Evolutionary conservation across 2,329 filamentous ascomycete genomes (phyloP).

Genomic region (Magnaporthiopsis rhizophila): DNA sequence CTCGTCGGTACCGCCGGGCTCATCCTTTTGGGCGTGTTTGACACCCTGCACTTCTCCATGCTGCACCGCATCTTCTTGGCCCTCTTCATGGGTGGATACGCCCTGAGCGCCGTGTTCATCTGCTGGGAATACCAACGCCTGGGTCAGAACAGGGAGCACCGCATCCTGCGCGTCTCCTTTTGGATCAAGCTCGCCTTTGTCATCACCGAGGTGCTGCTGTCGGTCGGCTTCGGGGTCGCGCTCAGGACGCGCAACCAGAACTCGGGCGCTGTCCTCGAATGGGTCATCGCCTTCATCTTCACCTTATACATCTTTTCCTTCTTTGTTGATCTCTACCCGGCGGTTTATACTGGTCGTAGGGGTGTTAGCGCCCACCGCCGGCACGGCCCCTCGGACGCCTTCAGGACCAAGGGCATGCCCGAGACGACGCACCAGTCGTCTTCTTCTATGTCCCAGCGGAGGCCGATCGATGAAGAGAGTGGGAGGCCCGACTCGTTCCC

Average conservation of each 20-base stretch:
- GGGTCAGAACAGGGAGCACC: conserved; percentile 68
- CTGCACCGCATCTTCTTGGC: conserved; percentile 71
- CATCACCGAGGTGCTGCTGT: conserved; percentile 66
- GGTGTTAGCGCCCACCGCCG: background rate
- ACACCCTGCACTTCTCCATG: conserved; percentile 59
- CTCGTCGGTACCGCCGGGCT: conserved; percentile 70
- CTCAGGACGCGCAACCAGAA: conserved; percentile 46
- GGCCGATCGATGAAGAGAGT: background rate
- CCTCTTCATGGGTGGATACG: conserved; percentile 80
- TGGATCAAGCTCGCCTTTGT: conserved; percentile 84
- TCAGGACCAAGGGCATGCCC: conserved; percentile 8
- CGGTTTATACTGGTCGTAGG: conserved; percentile 43
- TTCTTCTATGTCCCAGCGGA: background rate
- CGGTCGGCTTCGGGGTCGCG: conserved; percentile 61
- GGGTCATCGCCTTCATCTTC: conserved; percentile 73
- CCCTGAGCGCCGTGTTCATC: conserved; percentile 78
- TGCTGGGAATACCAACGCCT: conserved; percentile 87
- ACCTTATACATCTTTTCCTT: conserved; percentile 84
- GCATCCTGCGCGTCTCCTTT: conserved; percentile 69
- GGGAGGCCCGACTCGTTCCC: background rate
- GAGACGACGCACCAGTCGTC: background rate
- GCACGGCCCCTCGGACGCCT: background rate
- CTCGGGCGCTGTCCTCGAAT: conserved; percentile 70
- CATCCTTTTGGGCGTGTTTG: conserved; percentile 77
- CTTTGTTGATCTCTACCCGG: conserved; percentile 78